Evolutionary conservation across 2,329 filamentous ascomycete genomes (phyloP).

Genomic region (Paecilomyces formosus): DNA sequence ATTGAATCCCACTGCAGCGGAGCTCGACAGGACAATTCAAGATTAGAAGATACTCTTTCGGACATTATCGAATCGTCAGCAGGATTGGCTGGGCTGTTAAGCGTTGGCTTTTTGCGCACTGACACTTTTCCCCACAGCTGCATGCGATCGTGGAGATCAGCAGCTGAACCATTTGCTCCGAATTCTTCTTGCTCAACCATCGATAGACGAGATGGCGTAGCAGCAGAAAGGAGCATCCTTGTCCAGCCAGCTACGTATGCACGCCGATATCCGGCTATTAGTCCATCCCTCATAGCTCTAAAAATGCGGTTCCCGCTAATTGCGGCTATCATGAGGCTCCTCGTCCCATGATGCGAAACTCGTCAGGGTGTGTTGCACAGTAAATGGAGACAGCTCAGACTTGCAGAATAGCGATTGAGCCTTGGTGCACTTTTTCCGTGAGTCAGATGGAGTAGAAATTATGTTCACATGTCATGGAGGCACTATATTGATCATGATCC

Average conservation of each 20-base stretch:
- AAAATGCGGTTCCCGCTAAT: constrained; percentile 5
- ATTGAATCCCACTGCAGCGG: neutral
- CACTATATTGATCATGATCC: neutral
- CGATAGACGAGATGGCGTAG: neutral
- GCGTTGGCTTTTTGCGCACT: neutral
- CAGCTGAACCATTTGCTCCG: neutral
- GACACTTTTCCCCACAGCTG: neutral
- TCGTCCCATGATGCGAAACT: neutral
- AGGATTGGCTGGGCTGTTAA: neutral
- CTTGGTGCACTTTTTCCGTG: neutral
- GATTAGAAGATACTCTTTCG: neutral
- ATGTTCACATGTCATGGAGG: constrained; percentile 4
- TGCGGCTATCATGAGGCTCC: neutral
- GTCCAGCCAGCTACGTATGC: neutral
- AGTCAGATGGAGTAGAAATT: neutral
- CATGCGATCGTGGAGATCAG: neutral
- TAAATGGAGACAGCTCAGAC: neutral
- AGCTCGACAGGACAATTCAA: neutral
- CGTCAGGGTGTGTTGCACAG: neutral
- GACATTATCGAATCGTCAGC: neutral
- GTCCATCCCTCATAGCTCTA: neutral
- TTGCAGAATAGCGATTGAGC: neutral
- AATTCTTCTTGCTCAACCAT: neutral
- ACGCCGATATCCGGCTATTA: neutral
- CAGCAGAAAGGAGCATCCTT: neutral